Percentiles rank a stretch among this genome's conserved stretches.
phyloP scores from a whole-genome alignment of 2,329 filamentous ascomycete species.

The Fusarium keratoplasticum region DNA sequence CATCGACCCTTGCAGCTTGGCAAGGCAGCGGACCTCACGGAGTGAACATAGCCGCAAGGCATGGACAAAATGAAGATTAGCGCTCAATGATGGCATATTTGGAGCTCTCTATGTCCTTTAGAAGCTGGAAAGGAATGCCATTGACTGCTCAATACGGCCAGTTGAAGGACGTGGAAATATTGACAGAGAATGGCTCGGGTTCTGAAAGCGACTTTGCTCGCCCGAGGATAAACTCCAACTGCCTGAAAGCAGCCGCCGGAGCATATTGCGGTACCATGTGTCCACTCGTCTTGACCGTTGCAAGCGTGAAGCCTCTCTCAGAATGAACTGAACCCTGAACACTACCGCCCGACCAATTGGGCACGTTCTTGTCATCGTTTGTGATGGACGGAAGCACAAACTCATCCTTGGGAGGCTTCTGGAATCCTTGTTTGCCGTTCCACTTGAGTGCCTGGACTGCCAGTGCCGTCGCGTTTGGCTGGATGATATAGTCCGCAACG shows the following conservation, averaged over 20 bases:
- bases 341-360: constrained; percentile 68
- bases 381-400: constrained; percentile 66
- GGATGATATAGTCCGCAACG: constrained; percentile 74
- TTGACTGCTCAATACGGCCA: constrained; percentile 11
- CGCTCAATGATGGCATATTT: too few relatives aligned
- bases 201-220: constrained; percentile 68
- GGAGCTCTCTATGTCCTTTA: neutral
- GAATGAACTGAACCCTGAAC: constrained; percentile 77
- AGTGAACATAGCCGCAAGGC: too few relatives aligned
- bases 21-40: too few relatives aligned
- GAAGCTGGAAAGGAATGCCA: neutral
- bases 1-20: too few relatives aligned
- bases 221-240: constrained; percentile 81
- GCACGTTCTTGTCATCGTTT: constrained; percentile 57
- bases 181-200: constrained; percentile 50
- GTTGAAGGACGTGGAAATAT: constrained; percentile 8
- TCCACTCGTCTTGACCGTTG: constrained; percentile 71
- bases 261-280: constrained; percentile 78
- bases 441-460: constrained; percentile 86
- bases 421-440: constrained; percentile 78
- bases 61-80: too few relatives aligned
- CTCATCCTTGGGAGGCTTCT: constrained; percentile 62
- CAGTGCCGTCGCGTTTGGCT: constrained; percentile 76
- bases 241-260: constrained; percentile 75
- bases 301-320: constrained; percentile 81